phyloP scores from a whole-genome alignment of 2,329 filamentous ascomycete species.

The Fusarium domesticum region DNA sequence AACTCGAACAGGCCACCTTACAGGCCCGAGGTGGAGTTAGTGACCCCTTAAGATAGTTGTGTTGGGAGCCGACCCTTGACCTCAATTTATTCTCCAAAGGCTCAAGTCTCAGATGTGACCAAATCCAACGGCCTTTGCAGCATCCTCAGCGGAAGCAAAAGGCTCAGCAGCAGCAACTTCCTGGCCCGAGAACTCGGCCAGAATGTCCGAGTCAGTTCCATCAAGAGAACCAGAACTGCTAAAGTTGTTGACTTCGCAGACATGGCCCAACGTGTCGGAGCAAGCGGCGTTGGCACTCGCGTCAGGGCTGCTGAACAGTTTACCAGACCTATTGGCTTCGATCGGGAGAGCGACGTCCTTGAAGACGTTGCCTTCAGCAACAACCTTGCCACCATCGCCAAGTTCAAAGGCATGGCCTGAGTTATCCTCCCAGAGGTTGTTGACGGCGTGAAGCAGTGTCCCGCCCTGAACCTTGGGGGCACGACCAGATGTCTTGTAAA shows the following conservation, averaged over 20 bases:
- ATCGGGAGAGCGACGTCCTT: conserved; percentile 46
- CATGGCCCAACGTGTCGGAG: conserved; percentile 42
- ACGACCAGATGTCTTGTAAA: conserved; percentile 55
- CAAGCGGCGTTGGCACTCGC: conserved; percentile 39
- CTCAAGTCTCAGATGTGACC: conserved; percentile 41
- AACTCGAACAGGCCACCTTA: too few relatives aligned
- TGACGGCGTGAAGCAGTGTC: conserved; percentile 54
- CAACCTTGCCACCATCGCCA: conserved; percentile 39
- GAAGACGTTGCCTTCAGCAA: conserved; percentile 57
- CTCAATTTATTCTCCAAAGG: too few relatives aligned
- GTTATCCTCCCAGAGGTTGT: conserved; percentile 58
- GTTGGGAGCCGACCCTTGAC: too few relatives aligned
- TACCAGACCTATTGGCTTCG: conserved; percentile 30
- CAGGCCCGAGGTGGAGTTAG: too few relatives aligned
- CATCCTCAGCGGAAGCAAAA: conserved; percentile 32
- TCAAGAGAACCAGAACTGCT: conserved; percentile 37
- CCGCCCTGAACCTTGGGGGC: conserved; percentile 54
- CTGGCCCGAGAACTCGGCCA: conserved; percentile 49
- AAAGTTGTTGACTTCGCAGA: conserved; percentile 48
- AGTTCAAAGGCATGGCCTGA: conserved; percentile 54
- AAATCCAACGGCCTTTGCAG: conserved; percentile 39
- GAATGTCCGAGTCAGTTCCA: conserved; percentile 43
- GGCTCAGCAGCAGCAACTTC: conserved; percentile 44
- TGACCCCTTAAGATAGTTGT: too few relatives aligned
- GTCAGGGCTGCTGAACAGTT: conserved; percentile 31